Evolutionary conservation across 2,329 filamentous ascomycete species (phyloP).

Genomic region (Penicillium sp.): DNA sequence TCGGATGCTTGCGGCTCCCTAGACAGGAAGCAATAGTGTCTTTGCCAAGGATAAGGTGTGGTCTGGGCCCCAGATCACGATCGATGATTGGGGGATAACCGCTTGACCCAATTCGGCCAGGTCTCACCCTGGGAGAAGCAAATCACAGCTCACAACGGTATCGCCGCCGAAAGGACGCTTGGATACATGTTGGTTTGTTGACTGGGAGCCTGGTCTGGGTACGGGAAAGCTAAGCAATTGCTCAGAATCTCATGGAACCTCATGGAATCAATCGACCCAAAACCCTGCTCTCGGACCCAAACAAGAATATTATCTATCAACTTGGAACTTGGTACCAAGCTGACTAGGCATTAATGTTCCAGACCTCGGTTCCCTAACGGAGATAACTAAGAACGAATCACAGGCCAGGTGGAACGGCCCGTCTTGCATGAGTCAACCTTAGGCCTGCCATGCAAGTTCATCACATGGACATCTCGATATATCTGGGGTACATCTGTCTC

Average conservation of each 20-base stretch:
- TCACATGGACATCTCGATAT: background rate
- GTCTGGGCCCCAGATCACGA: conserved; percentile 12
- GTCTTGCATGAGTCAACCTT: background rate
- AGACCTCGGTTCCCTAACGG: background rate
- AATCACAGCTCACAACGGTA: background rate
- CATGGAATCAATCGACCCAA: background rate
- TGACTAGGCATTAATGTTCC: background rate
- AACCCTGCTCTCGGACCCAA: background rate
- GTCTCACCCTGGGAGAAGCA: background rate
- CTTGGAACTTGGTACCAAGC: background rate
- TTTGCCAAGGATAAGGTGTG: conserved; percentile 18
- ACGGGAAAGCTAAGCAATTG: background rate
- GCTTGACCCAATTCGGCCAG: background rate
- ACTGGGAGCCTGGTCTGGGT: background rate
- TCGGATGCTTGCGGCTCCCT: conserved; percentile 10
- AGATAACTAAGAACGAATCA: background rate
- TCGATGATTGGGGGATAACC: background rate
- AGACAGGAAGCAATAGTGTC: background rate
- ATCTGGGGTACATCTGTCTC: background rate
- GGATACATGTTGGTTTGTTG: background rate
- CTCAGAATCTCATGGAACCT: background rate
- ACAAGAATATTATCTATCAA: background rate
- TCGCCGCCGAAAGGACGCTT: background rate
- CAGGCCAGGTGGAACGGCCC: background rate
- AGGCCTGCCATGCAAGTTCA: background rate